phyloP scores from a whole-genome alignment of 805 yeast genomes.

The Candida pseudofarinosa region DNA sequence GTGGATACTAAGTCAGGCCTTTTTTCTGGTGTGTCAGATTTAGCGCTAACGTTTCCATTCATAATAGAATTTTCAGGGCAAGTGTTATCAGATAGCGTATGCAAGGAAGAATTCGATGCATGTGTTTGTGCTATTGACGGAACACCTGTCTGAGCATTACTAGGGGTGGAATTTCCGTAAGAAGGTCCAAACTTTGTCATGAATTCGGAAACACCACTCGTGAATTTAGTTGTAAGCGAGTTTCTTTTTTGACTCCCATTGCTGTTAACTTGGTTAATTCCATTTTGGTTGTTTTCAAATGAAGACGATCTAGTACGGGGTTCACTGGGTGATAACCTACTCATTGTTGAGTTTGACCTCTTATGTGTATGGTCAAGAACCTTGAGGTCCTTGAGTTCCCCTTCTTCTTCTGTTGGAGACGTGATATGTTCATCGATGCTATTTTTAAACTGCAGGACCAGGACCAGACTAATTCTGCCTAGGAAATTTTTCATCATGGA shows the following conservation, averaged over 20 bases:
- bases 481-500: constrained; percentile 32
- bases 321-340: constrained; percentile 30
- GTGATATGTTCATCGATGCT: constrained; percentile 10
- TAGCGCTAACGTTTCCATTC: constrained; percentile 5
- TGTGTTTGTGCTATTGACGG: constrained; percentile 9
- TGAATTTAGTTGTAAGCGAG: constrained; percentile 34
- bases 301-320: constrained; percentile 39
- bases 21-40: constrained; percentile 7
- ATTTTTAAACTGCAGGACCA: constrained; percentile 16
- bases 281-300: constrained; percentile 15
- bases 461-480: constrained; percentile 30
- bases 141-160: constrained; percentile 8
- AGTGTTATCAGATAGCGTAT: constrained; percentile 22
- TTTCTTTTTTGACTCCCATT: constrained; percentile 19
- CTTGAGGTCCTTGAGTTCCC: neutral
- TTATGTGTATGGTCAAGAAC: constrained; percentile 4
- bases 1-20: constrained; percentile 25
- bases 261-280: constrained; percentile 1
- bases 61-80: neutral
- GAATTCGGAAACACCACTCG: constrained; percentile 39
- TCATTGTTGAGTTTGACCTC: constrained; percentile 24
- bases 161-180: constrained; percentile 7
- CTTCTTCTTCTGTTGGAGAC: neutral
- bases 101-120: constrained; percentile 29
- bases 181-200: constrained; percentile 30